These are phyloP conservation scores for Coemansia sp. DNA, from an alignment of 192 early-diverging fungal species.

Conservation along the genomic window DNA sequence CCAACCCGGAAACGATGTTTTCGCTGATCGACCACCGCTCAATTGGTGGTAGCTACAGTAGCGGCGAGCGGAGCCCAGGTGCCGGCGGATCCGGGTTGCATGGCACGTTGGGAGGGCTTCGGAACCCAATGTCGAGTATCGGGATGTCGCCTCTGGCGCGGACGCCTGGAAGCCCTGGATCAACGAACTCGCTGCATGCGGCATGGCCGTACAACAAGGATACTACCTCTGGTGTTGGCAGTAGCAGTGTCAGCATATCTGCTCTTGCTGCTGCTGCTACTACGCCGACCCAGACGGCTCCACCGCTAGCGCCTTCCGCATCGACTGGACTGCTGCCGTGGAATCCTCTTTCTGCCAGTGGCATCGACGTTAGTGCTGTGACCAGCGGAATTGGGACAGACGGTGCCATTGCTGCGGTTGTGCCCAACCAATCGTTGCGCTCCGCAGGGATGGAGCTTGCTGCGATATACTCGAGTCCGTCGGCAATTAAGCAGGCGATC, in stretches of 20 bases:
- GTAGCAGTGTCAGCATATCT: background rate
- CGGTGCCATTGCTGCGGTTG: background rate
- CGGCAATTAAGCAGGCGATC: slow-evolving; percentile 44
- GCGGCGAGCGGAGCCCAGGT: slow-evolving; percentile 5
- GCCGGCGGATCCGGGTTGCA: background rate
- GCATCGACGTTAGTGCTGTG: slow-evolving; percentile 3
- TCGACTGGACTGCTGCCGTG: background rate
- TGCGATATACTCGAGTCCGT: slow-evolving; percentile 37
- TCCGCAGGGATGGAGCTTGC: slow-evolving; percentile 37
- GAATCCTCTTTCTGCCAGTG: background rate
- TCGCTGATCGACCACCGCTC: slow-evolving; percentile 28
- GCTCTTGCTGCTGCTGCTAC: background rate
- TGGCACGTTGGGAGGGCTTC: slow-evolving; percentile 6
- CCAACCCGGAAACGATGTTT: slow-evolving; percentile 30
- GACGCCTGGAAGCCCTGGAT: slow-evolving; percentile 37
- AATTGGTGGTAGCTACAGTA: slow-evolving; percentile 13
- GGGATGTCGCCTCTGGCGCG: slow-evolving; percentile 10
- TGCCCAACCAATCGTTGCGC: slow-evolving; percentile 10
- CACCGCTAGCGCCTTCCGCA: background rate
- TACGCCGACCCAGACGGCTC: background rate
- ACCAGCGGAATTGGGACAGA: background rate
- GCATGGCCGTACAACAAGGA: slow-evolving; percentile 54
- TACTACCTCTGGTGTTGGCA: background rate
- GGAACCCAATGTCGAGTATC: background rate
- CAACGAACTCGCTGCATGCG: slow-evolving; percentile 22